Evolutionary conservation across 352 stramenopile genomes (phyloP), one percentile per base, ranked within the genome.

Genomic region (Globisporangium perplexum): DNA sequence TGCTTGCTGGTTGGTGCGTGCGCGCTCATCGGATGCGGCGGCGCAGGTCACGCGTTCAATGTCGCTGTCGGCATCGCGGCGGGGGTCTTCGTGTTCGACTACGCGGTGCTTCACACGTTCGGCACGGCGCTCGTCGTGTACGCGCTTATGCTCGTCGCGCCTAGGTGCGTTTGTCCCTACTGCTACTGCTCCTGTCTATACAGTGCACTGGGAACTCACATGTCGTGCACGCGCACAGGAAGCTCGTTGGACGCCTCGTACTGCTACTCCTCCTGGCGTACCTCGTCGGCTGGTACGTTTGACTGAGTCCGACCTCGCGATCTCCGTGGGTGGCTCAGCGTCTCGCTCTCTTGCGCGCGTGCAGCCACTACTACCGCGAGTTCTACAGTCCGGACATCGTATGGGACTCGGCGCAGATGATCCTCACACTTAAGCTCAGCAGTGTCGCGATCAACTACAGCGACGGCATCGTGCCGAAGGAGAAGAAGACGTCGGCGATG

Each of bases 391-490:
- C 81, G 0, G 74, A 91, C 49, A 79, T 94, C 52, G 77, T 93
- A 22, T 93, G 83, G 83, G 81, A 92, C 57, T 71, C 75, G 45
- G 79, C 83, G n/a, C 81, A 92, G 59, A 94, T 94, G 84, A 88
- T 94, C 53, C 49, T 92, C 42, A 92, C 80, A 44, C 70, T 94
- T 14, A 94, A 94, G 60, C 67, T 94, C 20, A 88, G 73, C 64
- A 84, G 71, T 57, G 60, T 90, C 23, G 79, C 81, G 4, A 83
- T 89, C 39, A 94, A 90, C 65, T 94, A 92, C 66, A 86, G 77
- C 47, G 84, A 94, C 35, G 84, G 76, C 17, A 64, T 57, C 15
- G 47, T 94, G 20, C 63, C 77, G 11, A 85, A 75, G 46, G 77
- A 92, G n/a, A 80, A 86, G 56, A 89, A 89, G 61, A 89, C 79